Evolutionary conservation across 2,329 filamentous ascomycete genomes (phyloP).

Genomic region (Ophiocordyceps robertsii): DNA sequence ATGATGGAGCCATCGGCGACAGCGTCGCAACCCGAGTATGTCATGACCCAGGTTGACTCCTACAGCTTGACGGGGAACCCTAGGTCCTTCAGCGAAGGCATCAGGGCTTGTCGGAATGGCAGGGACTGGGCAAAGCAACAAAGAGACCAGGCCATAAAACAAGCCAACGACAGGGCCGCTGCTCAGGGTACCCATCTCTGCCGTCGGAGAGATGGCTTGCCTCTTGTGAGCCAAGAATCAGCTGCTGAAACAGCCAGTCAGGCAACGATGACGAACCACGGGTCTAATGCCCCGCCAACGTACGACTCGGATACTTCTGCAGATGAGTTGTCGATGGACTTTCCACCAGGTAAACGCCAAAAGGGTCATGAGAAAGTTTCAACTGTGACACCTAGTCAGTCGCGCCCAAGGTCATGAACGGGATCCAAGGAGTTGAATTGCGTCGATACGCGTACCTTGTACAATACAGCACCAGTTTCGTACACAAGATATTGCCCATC

Average conservation of each 20-base stretch:
- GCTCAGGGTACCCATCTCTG: neutral
- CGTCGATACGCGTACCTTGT: too few relatives aligned
- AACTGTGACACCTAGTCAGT: too few relatives aligned
- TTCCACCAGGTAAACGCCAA: neutral
- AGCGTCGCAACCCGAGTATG: neutral
- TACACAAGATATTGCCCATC: too few relatives aligned
- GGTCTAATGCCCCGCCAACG: neutral
- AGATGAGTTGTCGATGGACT: neutral
- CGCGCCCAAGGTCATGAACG: too few relatives aligned
- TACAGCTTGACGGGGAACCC: neutral
- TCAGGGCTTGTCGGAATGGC: neutral
- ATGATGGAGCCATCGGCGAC: neutral
- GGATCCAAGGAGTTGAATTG: too few relatives aligned
- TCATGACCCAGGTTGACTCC: neutral
- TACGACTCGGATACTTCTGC: neutral
- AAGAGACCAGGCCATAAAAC: neutral
- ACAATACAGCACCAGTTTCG: too few relatives aligned
- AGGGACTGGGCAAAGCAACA: constrained; percentile 1
- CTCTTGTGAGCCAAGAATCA: neutral
- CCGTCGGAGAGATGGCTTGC: neutral
- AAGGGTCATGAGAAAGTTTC: neutral
- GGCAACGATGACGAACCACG: neutral
- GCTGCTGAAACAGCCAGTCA: neutral
- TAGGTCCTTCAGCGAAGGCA: neutral
- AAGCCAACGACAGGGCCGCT: neutral